Base-by-base conservation (phyloP, 805 yeast genomes). In the Saturnispora halmiae region DNA sequence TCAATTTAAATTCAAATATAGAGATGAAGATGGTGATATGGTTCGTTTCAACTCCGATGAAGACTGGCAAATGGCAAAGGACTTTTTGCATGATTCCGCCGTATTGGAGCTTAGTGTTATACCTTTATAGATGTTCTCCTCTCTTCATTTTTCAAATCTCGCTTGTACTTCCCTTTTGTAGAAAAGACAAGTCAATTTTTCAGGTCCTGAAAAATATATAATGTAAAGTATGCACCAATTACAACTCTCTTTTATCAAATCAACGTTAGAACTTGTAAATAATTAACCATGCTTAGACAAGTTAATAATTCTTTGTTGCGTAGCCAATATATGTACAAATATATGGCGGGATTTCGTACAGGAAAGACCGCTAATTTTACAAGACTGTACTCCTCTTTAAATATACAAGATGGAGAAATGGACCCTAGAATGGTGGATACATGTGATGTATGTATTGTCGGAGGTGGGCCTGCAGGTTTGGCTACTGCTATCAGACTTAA, bases 401-500 rank as follows among this genome's bases (percentile, higher is more conserved):
- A 10, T 29, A 7, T 31, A 30, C 18, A 9, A 20, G 66, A 68
- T 34, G 64, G 64, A 48, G 73, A 63, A 27, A 42, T 63, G 4
- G 80, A 75, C 46, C 84, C 79, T 47, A 68, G 97, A 42, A 94
- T 83, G 5, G 73, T 70, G 11, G 98, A 92, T 55, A 73, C 75
- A 25, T 96, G 85, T 11, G 98, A 92, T 59, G 95, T 92, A 18
- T 83, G 94, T 53, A 86, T 92, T 38, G 95, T 92, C 2, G 98
- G 98, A 32, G 97, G 94, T 27, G 98, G 98, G 0, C 97, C 97
- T 6, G 94, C 97, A 1, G 98, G 98, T 3, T 66, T 92, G 38
- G 88, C 96, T 1, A 81, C 98, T 2, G 97, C 97, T 10, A 92
- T 92, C 47, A 72, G 74, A 50, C 66, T 86, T 45, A 92, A 92